Percentiles rank a stretch among this genome's conserved stretches.
Evolutionary conservation across 1,139 yeast species (phyloP).

Genomic region (Pichia inconspicua): DNA sequence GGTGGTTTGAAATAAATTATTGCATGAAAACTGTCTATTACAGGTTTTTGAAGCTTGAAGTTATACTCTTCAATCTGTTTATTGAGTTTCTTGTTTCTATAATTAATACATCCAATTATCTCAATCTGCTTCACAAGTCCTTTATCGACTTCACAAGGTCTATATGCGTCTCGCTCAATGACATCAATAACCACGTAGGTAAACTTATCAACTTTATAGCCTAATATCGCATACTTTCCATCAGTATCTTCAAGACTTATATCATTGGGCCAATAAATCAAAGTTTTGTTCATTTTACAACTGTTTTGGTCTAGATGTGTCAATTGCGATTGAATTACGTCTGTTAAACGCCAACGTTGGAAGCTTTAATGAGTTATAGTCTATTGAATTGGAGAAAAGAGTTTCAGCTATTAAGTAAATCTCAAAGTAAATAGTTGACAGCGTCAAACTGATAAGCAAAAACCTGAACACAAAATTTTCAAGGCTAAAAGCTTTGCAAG

Average conservation of each 20-base stretch:
- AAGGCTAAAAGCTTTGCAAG: not conserved
- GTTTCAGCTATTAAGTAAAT: conserved; percentile 8
- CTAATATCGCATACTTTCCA: conserved; percentile 19
- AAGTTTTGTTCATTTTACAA: not conserved
- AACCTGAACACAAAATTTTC: not conserved
- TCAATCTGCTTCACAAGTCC: conserved; percentile 17
- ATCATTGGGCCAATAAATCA: conserved; percentile 28
- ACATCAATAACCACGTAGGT: conserved; percentile 22
- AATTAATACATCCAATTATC: conserved; percentile 21
- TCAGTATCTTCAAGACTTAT: conserved; percentile 6
- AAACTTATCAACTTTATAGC: conserved; percentile 18
- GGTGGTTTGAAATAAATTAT: conserved; percentile 69
- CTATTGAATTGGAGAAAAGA: conserved; percentile 11
- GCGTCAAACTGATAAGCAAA: conserved; percentile 5
- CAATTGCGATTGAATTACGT: conserved; percentile 10
- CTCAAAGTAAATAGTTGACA: conserved; percentile 12
- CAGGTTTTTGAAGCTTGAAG: conserved; percentile 12
- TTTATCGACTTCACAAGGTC: conserved; percentile 14
- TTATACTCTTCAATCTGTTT: conserved; percentile 14
- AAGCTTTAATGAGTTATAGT: conserved; percentile 1
- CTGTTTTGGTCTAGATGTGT: not conserved
- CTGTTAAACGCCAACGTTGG: conserved; percentile 10
- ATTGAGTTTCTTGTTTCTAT: conserved; percentile 12
- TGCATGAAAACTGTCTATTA: conserved; percentile 15
- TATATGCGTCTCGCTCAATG: conserved; percentile 14